A percentile compares a stretch with the other conserved stretches of the same genome.
phyloP scores from a whole-genome alignment of 257 asterid genomes.

The Anisodus tanguticus region DNA sequence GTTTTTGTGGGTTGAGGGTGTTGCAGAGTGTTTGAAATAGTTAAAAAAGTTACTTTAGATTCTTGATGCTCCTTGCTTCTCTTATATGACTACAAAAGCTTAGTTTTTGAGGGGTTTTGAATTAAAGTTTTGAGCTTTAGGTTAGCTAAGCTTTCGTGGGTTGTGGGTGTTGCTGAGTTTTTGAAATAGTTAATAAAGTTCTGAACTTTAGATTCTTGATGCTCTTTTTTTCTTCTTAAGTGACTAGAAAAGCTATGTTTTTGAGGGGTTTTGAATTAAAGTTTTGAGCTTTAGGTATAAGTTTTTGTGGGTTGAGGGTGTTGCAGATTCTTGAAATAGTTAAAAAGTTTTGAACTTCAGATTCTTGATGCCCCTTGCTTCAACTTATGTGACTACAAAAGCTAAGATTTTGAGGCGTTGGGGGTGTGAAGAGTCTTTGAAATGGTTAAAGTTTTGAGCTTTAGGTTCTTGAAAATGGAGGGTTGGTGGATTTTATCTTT shows the following conservation, averaged over 20 bases:
- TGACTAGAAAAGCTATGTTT: not conserved
- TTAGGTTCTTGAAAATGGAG: slow-evolving; percentile 52
- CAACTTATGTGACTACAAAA: not conserved
- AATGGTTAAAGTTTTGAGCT: slow-evolving; percentile 15
- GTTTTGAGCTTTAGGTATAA: not conserved
- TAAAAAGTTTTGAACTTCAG: slow-evolving; percentile 21
- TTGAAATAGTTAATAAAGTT: slow-evolving; percentile 5
- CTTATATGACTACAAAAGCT: not conserved
- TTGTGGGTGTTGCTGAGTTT: not conserved
- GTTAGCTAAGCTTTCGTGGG: not conserved
- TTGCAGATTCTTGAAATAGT: slow-evolving; percentile 1
- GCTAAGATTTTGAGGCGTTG: not conserved
- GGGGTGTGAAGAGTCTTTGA: not conserved
- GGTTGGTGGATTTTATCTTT: slow-evolving; percentile 39
- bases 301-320: not conserved
- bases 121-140: slow-evolving; percentile 7
- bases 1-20: not conserved
- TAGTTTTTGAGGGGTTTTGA: not conserved
- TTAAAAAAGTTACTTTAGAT: not conserved
- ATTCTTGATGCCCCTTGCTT: slow-evolving; percentile 2
- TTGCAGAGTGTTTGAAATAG: not conserved
- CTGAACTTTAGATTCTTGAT: slow-evolving; percentile 26
- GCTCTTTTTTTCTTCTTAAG: not conserved
- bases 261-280: not conserved
- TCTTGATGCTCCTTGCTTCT: not conserved